These are phyloP conservation scores for Penicillium sp. DNA, from an alignment of 2,329 filamentous ascomycete genomes.

Conservation along the genomic window DNA sequence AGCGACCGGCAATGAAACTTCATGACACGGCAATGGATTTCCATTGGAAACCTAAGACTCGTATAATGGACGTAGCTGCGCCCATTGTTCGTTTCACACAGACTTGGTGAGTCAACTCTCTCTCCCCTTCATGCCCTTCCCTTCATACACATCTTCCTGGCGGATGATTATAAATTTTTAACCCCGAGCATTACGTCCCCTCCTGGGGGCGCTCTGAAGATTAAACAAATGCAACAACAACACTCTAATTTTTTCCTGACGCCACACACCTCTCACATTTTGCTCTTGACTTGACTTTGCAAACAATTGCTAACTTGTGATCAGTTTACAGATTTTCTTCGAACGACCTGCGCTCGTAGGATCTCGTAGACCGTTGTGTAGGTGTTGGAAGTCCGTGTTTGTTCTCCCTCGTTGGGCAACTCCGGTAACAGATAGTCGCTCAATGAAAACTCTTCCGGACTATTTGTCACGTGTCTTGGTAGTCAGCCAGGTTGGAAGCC, in stretches of 20 bases:
- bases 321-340: conserved; percentile 18
- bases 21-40: conserved; percentile 29
- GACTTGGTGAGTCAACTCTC: conserved; percentile 27
- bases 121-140: conserved; percentile 8
- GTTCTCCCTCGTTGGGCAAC: conserved; percentile 5
- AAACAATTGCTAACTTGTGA: conserved; percentile 26
- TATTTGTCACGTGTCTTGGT: not conserved
- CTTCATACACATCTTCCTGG: conserved; percentile 22
- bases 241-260: conserved; percentile 75
- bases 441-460: conserved; percentile 6
- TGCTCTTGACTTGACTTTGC: conserved; percentile 9
- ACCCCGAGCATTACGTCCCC: conserved; percentile 55
- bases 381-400: conserved; percentile 1
- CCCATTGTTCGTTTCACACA: conserved; percentile 31
- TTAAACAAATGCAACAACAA: conserved; percentile 60
- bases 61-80: conserved; percentile 38
- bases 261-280: conserved; percentile 23
- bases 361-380: conserved; percentile 16
- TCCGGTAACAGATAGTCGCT: conserved; percentile 11
- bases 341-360: conserved; percentile 7
- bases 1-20: conserved; percentile 35
- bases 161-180: conserved; percentile 69
- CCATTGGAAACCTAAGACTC: conserved; percentile 17
- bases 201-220: conserved; percentile 53
- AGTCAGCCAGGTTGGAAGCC: too few species aligned